Evolutionary conservation across 2,329 filamentous ascomycete genomes (phyloP).

Genomic region (Monosporascus sp.): DNA sequence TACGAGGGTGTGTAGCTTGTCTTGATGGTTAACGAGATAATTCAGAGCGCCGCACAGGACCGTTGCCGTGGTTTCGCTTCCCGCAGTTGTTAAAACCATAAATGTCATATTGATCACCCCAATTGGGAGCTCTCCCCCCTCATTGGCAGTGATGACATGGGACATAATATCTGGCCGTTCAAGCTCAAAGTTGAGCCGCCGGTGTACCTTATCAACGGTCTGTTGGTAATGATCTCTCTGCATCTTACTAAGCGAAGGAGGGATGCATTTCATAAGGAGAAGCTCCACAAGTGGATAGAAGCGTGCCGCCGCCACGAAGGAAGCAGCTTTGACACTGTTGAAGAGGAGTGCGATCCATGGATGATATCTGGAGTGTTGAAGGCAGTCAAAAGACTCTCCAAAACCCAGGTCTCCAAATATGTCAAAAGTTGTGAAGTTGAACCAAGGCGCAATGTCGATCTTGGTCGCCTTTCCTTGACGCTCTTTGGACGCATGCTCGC

Average conservation of each 20-base stretch:
- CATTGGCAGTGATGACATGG: slow-evolving; percentile 14
- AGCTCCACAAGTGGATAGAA: slow-evolving; percentile 18
- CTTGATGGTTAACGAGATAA: slow-evolving; percentile 14
- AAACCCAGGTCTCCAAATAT: slow-evolving; percentile 30
- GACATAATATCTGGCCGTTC: slow-evolving; percentile 26
- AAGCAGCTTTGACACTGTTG: slow-evolving; percentile 17
- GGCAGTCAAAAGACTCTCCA: slow-evolving; percentile 25
- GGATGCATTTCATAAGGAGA: slow-evolving; percentile 12
- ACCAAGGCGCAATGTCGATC: slow-evolving; percentile 16
- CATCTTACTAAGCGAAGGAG: slow-evolving; percentile 11
- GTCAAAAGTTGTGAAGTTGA: slow-evolving; percentile 32
- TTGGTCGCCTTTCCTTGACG: not conserved
- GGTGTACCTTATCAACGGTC: slow-evolving; percentile 23
- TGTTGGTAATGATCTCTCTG: slow-evolving; percentile 17
- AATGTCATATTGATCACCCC: slow-evolving; percentile 29
- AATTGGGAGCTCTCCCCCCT: slow-evolving; percentile 9
- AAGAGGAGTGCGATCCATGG: slow-evolving; percentile 23
- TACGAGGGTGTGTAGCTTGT: slow-evolving; percentile 7
- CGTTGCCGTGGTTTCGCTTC: slow-evolving; percentile 25
- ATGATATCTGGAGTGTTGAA: slow-evolving; percentile 22
- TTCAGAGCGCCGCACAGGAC: slow-evolving; percentile 14
- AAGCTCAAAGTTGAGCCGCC: slow-evolving; percentile 19
- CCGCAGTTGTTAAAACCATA: slow-evolving; percentile 22
- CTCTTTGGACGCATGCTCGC: slow-evolving; percentile 3
- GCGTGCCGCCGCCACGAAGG: slow-evolving; percentile 12